Conservation (phyloP, 106 monocot species). For the Dioscorea dumetorum region DNA sequence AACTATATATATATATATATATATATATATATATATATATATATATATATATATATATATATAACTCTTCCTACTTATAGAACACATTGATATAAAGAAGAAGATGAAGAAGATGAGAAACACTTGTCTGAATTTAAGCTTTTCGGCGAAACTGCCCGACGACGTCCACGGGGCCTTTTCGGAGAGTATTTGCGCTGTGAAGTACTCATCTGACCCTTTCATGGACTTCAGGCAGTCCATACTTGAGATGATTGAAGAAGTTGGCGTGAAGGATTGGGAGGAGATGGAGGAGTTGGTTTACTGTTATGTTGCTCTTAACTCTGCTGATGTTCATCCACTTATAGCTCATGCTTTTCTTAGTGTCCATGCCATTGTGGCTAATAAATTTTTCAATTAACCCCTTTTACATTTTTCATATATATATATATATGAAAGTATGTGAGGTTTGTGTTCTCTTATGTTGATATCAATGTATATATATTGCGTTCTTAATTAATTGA, state of each 20-base stretch:
- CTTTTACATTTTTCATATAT: no score
- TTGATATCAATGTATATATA: no score
- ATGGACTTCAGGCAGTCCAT: slow-evolving; percentile 33
- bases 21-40: no score
- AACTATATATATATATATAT: no score
- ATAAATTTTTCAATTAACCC: no score
- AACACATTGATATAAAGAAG: neutral
- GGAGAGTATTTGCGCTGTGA: slow-evolving; percentile 30
- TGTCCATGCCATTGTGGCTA: neutral
- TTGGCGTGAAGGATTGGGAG: slow-evolving; percentile 25
- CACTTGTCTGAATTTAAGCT: slow-evolving; percentile 14
- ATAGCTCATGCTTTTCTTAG: slow-evolving; percentile 38
- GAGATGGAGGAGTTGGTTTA: slow-evolving; percentile 50
- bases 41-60: no score
- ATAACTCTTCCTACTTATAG: no score
- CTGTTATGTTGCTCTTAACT: slow-evolving; percentile 41
- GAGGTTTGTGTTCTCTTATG: no score
- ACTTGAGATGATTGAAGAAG: slow-evolving; percentile 24
- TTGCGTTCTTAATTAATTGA: no score
- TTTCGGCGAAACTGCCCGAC: slow-evolving; percentile 30
- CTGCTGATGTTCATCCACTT: slow-evolving; percentile 18
- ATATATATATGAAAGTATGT: no score
- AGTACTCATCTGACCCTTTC: slow-evolving; percentile 27
- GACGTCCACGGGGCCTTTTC: slow-evolving; percentile 13
- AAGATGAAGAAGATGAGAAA: slow-evolving; percentile 7